Evolutionary conservation across 2,329 filamentous ascomycete genomes (phyloP).

Genomic region (Didymella exigua): DNA sequence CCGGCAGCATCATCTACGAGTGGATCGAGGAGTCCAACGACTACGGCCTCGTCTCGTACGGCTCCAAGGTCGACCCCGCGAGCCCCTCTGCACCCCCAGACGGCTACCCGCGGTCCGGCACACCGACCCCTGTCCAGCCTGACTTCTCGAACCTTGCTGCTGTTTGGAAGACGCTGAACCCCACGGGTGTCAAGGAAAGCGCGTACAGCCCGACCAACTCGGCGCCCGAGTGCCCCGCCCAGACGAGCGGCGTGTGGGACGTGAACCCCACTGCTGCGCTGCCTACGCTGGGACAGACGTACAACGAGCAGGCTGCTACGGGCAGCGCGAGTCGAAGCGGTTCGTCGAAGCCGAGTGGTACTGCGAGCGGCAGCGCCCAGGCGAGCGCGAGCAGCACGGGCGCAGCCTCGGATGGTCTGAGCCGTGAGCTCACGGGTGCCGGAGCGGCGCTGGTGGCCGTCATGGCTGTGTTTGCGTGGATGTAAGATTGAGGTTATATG

Average conservation of each 20-base stretch:
- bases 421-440: slow-evolving; percentile 29
- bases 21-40: slow-evolving; percentile 86
- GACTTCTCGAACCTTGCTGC: slow-evolving; percentile 79
- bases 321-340: slow-evolving; percentile 7
- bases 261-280: slow-evolving; percentile 72
- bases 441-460: slow-evolving; percentile 27
- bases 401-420: slow-evolving; percentile 26
- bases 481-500: neutral
- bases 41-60: slow-evolving; percentile 82
- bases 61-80: slow-evolving; percentile 60
- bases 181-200: slow-evolving; percentile 69
- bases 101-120: slow-evolving; percentile 73
- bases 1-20: slow-evolving; percentile 84
- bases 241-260: slow-evolving; percentile 72
- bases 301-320: slow-evolving; percentile 20
- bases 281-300: slow-evolving; percentile 66
- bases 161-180: slow-evolving; percentile 75
- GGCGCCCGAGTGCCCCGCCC: slow-evolving; percentile 71
- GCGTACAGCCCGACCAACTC: slow-evolving; percentile 68
- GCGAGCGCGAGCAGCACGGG: slow-evolving; percentile 20
- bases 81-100: slow-evolving; percentile 58
- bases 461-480: slow-evolving; percentile 33
- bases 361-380: slow-evolving; percentile 2
- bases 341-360: slow-evolving; percentile 7
- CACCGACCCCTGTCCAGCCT: slow-evolving; percentile 72